Evolutionary conservation across 345 rosid genomes (phyloP).

Genomic region (Gossypium thurberi): DNA sequence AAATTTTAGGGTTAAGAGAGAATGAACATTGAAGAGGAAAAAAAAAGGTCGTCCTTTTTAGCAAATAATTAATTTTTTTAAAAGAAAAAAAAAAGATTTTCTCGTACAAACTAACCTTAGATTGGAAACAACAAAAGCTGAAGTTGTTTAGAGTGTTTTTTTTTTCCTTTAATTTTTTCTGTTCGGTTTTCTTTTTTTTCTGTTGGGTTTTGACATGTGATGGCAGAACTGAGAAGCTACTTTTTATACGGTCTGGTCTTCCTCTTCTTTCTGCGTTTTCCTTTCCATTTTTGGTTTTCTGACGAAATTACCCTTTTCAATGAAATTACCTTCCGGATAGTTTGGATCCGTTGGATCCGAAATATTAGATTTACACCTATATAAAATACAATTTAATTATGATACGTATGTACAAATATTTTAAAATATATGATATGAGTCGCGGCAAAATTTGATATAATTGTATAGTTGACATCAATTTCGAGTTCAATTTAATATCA

Average conservation of each 20-base stretch:
- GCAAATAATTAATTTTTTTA: slow-evolving; percentile 8
- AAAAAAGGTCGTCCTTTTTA: not conserved
- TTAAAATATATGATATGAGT: too few species aligned
- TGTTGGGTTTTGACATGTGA: slow-evolving; percentile 11
- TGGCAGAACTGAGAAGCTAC: slow-evolving; percentile 3
- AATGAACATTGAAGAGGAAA: not conserved
- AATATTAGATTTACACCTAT: too few species aligned
- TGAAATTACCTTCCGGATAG: not conserved
- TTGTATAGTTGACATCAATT: too few species aligned
- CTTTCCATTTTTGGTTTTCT: not conserved
- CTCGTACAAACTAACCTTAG: slow-evolving; percentile 21
- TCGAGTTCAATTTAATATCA: too few species aligned
- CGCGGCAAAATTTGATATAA: too few species aligned
- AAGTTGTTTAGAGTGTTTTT: not conserved
- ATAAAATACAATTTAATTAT: too few species aligned
- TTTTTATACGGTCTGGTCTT: not conserved
- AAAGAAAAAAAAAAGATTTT: not conserved
- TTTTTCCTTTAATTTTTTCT: too few species aligned
- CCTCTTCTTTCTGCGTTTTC: not conserved
- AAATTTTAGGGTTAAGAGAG: slow-evolving; percentile 17
- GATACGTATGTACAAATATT: too few species aligned
- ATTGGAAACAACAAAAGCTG: slow-evolving; percentile 17
- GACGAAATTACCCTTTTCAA: slow-evolving; percentile 19
- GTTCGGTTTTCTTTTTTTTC: too few species aligned
- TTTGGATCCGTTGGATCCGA: not conserved